Evolutionary conservation across 495 filamentous ascomycete species (phyloP).

Genomic region (Chaetomium tenue): DNA sequence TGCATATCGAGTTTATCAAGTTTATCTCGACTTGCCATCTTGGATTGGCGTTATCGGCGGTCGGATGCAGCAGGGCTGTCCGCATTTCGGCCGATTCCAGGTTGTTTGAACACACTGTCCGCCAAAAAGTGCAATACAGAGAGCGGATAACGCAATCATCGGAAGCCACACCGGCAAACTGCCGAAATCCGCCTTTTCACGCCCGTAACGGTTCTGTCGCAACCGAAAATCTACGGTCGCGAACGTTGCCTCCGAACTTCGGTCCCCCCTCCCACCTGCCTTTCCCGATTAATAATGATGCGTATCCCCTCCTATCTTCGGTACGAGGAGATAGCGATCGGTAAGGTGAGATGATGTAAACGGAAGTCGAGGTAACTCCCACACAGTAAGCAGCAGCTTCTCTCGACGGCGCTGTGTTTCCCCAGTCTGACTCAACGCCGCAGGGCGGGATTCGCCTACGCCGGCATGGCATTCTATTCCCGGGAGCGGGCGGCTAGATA

Average conservation of each 20-base stretch:
- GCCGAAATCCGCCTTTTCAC: neutral
- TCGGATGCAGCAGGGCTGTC: conserved; percentile 11
- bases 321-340: too few species aligned
- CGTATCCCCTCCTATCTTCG: neutral
- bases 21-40: neutral
- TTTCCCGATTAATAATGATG: conserved; percentile 4
- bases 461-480: conserved; percentile 10
- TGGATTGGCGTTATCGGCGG: too few species aligned
- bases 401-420: neutral
- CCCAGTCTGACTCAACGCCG: conserved; percentile 18
- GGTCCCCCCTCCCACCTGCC: neutral
- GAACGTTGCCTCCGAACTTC: neutral
- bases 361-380: neutral
- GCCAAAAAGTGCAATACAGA: neutral
- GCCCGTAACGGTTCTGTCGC: neutral
- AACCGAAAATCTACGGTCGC: conserved; percentile 6
- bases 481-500: conserved; percentile 5
- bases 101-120: neutral
- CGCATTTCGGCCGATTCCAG: conserved; percentile 20
- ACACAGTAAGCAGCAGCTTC: conserved; percentile 1
- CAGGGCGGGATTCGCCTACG: neutral
- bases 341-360: conserved; percentile 3
- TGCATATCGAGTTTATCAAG: neutral
- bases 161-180: conserved; percentile 18
- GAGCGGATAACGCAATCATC: neutral